Conservation (phyloP, 306 rosid species). For the Cucurbita ficifolia region DNA sequence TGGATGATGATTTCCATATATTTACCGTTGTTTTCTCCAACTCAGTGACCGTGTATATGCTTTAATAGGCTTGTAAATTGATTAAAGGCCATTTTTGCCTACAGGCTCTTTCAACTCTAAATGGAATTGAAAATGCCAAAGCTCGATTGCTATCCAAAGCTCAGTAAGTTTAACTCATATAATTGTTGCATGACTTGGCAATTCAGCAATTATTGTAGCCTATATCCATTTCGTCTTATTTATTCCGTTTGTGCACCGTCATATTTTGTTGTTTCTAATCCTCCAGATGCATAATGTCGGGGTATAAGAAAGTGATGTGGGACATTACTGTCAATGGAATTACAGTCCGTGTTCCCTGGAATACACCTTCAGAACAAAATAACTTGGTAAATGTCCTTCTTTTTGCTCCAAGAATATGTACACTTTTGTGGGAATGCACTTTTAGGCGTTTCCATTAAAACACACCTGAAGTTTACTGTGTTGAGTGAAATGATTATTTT, state of each 20-base stretch:
- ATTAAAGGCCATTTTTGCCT: neutral
- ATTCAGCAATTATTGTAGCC: neutral
- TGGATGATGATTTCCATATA: neutral
- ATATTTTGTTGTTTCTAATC: constrained; percentile 6
- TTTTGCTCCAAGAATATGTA: neutral
- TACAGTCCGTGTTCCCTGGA: constrained; percentile 51
- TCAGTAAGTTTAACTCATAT: constrained; percentile 42
- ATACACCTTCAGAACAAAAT: constrained; percentile 23
- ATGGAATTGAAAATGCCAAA: constrained; percentile 49
- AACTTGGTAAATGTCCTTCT: constrained; percentile 40
- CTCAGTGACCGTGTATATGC: neutral
- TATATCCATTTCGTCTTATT: neutral
- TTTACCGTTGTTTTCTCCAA: neutral
- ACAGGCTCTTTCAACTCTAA: constrained; percentile 64
- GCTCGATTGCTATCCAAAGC: constrained; percentile 56
- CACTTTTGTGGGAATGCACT: neutral
- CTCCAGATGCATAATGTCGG: constrained; percentile 56
- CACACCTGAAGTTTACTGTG: neutral
- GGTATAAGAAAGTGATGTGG: constrained; percentile 51
- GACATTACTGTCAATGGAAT: constrained; percentile 40
- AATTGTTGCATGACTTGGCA: constrained; percentile 2
- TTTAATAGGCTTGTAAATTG: neutral
- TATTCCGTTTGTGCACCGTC: neutral
- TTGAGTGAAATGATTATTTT: neutral
- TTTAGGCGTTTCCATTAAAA: neutral